A percentile compares a stretch with the other conserved stretches of the same genome.
phyloP scores from a whole-genome alignment of 495 filamentous ascomycete genomes.

The Talaromyces proteolyticus region DNA sequence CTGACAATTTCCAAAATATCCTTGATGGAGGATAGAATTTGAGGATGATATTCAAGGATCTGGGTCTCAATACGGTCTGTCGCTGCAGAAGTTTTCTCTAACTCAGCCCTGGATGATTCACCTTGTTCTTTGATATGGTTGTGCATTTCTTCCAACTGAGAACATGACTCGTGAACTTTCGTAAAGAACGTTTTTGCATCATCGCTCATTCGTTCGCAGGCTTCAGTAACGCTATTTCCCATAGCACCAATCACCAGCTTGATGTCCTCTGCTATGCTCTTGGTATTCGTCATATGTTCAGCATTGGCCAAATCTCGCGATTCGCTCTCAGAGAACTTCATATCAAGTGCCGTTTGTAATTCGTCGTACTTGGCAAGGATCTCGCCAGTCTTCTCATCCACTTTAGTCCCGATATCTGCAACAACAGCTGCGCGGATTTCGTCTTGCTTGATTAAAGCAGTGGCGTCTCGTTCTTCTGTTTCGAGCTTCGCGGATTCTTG shows the following conservation, averaged over 20 bases:
- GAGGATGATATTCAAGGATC: conserved; percentile 74
- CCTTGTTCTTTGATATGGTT: conserved; percentile 68
- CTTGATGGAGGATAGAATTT: conserved; percentile 74
- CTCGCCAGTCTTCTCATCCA: conserved; percentile 74
- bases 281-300: conserved; percentile 64
- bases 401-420: conserved; percentile 53
- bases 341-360: conserved; percentile 61
- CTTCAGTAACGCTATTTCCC: conserved; percentile 74
- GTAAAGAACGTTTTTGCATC: conserved; percentile 80
- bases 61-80: conserved; percentile 72
- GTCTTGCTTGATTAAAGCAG: conserved; percentile 62
- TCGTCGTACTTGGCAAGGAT: conserved; percentile 81
- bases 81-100: conserved; percentile 61
- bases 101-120: conserved; percentile 67
- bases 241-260: conserved; percentile 78
- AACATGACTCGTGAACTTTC: conserved; percentile 68
- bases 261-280: conserved; percentile 77
- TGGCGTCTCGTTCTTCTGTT: conserved; percentile 69
- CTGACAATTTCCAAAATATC: conserved; percentile 76
- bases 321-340: conserved; percentile 61
- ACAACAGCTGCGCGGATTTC: conserved; percentile 52
- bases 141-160: conserved; percentile 72
- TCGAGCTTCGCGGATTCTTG: conserved; percentile 67
- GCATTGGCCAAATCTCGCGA: conserved; percentile 60
- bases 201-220: conserved; percentile 73